A percentile compares a stretch with the other conserved stretches of the same genome.
Conservation (phyloP, 139 green algal species). For the Haematococcus sp. region DNA sequence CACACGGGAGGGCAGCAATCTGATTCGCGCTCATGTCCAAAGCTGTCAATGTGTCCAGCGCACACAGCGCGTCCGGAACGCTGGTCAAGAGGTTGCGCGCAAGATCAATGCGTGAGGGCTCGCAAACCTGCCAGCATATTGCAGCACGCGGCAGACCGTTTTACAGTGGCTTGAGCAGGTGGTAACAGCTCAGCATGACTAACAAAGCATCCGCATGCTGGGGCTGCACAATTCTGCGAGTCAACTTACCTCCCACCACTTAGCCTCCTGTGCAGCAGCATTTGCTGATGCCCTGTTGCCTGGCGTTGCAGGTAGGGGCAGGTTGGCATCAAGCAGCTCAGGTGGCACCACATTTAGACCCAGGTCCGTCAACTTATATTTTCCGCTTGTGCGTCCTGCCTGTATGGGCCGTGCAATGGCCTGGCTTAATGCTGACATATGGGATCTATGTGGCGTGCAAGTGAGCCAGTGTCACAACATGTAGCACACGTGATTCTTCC, state of each 20-base stretch:
- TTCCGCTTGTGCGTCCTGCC: no score
- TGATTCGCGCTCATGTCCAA: neutral
- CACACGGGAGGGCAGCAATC: neutral
- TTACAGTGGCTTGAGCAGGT: no score
- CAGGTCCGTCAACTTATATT: slow-evolving; percentile 5
- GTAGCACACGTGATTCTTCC: no score
- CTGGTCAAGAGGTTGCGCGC: slow-evolving; percentile 2
- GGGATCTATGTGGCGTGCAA: neutral
- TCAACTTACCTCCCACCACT: slow-evolving; percentile 56
- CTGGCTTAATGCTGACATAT: neutral
- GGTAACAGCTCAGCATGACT: no score
- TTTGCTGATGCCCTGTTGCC: slow-evolving; percentile 8
- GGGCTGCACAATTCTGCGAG: no score
- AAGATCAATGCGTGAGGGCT: slow-evolving; percentile 3
- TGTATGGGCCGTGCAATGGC: neutral
- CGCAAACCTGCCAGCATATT: neutral
- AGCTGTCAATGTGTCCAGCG: neutral
- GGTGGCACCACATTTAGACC: slow-evolving; percentile 15
- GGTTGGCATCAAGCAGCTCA: neutral
- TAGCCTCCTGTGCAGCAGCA: slow-evolving; percentile 4
- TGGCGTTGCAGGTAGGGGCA: neutral
- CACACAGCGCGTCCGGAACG: neutral
- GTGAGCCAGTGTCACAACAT: no score
- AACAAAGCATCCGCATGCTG: no score
- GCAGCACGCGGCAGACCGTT: neutral